These are phyloP conservation scores for Plantago lanceolata DNA, from an alignment of 305 asterid species.

Conservation along the genomic window DNA sequence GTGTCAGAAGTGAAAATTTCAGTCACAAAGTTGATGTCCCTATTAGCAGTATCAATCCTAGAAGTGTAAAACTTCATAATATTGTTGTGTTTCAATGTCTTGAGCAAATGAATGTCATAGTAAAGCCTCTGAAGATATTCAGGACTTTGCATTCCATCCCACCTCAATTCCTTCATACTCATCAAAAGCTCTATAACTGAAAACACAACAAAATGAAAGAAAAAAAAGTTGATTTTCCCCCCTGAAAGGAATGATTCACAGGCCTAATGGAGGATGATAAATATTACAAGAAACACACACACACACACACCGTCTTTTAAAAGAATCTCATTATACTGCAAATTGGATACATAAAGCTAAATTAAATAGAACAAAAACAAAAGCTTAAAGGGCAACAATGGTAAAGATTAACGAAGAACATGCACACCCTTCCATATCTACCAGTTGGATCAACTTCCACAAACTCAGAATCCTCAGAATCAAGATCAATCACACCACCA, in stretches of 20 bases:
- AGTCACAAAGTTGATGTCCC: constrained; percentile 82
- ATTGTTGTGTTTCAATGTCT: constrained; percentile 60
- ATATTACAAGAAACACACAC: no score
- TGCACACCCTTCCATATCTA: constrained; percentile 90
- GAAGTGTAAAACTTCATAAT: constrained; percentile 79
- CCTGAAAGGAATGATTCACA: no score
- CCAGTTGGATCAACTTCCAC: constrained; percentile 85
- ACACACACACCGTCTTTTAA: no score
- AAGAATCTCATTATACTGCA: constrained; percentile 75
- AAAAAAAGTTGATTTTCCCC: no score
- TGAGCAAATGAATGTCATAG: constrained; percentile 77
- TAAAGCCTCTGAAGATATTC: constrained; percentile 82
- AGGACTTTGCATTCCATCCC: constrained; percentile 80
- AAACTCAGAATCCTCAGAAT: constrained; percentile 52
- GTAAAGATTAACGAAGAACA: no score
- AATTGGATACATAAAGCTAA: no score
- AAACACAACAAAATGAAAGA: constrained; percentile 17
- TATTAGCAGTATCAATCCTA: constrained; percentile 73
- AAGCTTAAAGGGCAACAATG: no score
- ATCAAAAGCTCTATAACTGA: constrained; percentile 78
- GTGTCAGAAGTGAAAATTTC: constrained; percentile 90
- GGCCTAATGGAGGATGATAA: no score
- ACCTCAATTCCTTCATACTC: constrained; percentile 89
- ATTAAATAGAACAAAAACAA: no score
- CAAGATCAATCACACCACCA: constrained; percentile 40